These are phyloP conservation scores for Crithidia expoeki DNA, from an alignment of 208 protist genomes.

Conservation along the genomic window DNA sequence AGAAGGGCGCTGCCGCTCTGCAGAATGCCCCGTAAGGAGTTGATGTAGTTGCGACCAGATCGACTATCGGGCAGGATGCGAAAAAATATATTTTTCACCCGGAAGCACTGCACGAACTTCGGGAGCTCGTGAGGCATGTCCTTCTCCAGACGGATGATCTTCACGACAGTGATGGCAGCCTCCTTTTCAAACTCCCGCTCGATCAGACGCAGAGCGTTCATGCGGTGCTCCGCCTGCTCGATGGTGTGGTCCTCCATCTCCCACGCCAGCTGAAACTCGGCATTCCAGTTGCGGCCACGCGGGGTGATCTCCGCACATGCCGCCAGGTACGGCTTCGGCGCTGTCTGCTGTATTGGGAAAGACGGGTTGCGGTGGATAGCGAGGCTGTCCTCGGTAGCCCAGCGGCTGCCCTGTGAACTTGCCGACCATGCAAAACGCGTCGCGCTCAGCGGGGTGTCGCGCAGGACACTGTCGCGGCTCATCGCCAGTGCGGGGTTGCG, in stretches of 20 bases:
- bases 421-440: constrained; percentile 16
- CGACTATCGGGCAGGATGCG: constrained; percentile 86
- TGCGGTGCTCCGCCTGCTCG: constrained; percentile 55
- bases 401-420: constrained; percentile 34
- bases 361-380: constrained; percentile 66
- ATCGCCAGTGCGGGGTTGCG: constrained; percentile 10
- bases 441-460: constrained; percentile 11
- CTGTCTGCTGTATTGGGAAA: constrained; percentile 82
- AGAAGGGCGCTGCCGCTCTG: constrained; percentile 70
- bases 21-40: constrained; percentile 76
- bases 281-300: constrained; percentile 74
- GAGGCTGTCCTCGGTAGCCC: constrained; percentile 55
- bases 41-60: constrained; percentile 82
- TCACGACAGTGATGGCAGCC: constrained; percentile 47
- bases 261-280: constrained; percentile 86
- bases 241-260: constrained; percentile 70
- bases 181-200: constrained; percentile 67
- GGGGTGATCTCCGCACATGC: constrained; percentile 69
- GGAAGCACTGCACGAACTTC: constrained; percentile 84
- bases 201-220: constrained; percentile 45
- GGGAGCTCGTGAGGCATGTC: constrained; percentile 73
- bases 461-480: constrained; percentile 10
- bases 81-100: constrained; percentile 86
- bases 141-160: constrained; percentile 84
- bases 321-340: constrained; percentile 66